Evolutionary conservation across 2,329 filamentous ascomycete species (phyloP).

Genomic region (Aspergillus udagawae): DNA sequence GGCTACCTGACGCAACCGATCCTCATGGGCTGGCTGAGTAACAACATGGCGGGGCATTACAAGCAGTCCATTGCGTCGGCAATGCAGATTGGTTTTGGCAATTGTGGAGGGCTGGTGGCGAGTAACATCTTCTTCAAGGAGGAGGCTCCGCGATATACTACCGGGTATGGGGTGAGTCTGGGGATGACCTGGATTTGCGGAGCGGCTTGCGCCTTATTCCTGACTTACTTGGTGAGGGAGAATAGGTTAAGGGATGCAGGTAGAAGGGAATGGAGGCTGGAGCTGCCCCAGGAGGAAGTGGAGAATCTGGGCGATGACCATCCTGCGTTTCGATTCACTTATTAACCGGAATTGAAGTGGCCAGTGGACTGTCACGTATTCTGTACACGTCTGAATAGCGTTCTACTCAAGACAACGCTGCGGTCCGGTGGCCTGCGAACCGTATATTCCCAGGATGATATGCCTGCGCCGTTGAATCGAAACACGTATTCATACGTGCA

Average conservation of each 20-base stretch:
- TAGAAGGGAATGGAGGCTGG: conserved; percentile 31
- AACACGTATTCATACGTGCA: conserved; percentile 19
- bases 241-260: conserved; percentile 33
- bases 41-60: conserved; percentile 56
- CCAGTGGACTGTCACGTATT: not conserved
- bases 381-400: not conserved
- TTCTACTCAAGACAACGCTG: not conserved
- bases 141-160: conserved; percentile 26
- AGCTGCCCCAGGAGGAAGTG: conserved; percentile 32
- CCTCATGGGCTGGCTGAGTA: conserved; percentile 54
- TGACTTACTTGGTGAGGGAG: conserved; percentile 33
- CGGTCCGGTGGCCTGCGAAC: not conserved
- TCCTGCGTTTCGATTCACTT: conserved; percentile 37
- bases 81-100: conserved; percentile 44
- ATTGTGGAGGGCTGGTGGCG: conserved; percentile 32
- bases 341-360: conserved; percentile 9
- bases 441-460: conserved; percentile 21
- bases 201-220: conserved; percentile 25
- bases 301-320: conserved; percentile 39
- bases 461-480: conserved; percentile 23
- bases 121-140: conserved; percentile 30
- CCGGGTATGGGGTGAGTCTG: conserved; percentile 26
- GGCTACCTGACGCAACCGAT: conserved; percentile 55
- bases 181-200: conserved; percentile 34
- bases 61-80: conserved; percentile 54